phyloP scores from a whole-genome alignment of 148 eudicot species.

The Pouteria glomerata region DNA sequence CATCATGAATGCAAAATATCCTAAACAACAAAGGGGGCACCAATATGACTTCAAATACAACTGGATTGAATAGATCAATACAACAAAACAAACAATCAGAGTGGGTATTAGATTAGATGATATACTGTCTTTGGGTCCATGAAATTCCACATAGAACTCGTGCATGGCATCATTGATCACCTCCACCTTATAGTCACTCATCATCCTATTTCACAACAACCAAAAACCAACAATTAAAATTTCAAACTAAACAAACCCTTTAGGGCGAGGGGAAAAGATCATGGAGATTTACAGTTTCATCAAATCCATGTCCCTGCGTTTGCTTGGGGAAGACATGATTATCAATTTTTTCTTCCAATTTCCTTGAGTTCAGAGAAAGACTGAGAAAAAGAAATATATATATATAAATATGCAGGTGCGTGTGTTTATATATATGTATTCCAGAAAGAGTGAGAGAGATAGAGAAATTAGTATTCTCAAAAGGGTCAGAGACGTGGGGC shows the following conservation, averaged over 20 bases:
- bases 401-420: background rate
- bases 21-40: background rate
- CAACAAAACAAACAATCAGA: background rate
- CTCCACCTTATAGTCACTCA: conserved; percentile 96
- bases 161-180: conserved; percentile 91
- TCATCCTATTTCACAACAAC: conserved; percentile 49
- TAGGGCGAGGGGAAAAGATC: background rate
- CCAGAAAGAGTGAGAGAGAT: background rate
- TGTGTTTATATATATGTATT: background rate
- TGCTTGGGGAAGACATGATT: conserved; percentile 86
- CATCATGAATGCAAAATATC: background rate
- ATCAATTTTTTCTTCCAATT: background rate
- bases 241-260: background rate
- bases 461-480: background rate
- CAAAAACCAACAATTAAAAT: conserved; percentile 6
- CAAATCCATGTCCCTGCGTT: conserved; percentile 88
- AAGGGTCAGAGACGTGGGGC: background rate
- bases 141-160: conserved; percentile 75
- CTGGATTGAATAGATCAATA: background rate
- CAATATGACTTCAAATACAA: background rate
- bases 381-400: background rate
- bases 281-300: conserved; percentile 64
- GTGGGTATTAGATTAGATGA: background rate
- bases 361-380: background rate
- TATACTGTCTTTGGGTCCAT: conserved; percentile 83